Evolutionary conservation across 495 filamentous ascomycete species (phyloP), one percentile per base, ranked within the genome.

Genomic region (Aspergillus heteromorphus): DNA sequence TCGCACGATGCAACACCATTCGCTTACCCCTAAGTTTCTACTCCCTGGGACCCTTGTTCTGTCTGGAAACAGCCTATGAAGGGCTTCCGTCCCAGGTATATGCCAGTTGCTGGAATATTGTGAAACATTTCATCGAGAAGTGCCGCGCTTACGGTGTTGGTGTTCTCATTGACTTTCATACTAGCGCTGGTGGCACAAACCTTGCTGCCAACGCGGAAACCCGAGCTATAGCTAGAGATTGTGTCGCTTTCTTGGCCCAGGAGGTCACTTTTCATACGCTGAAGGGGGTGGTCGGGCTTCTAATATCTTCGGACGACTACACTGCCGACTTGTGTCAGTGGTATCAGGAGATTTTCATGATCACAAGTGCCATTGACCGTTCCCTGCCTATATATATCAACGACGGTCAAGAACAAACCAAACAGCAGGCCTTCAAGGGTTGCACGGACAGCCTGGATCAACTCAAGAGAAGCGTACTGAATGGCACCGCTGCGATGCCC

Each of bases 11-110:
- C 55, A 83, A 78, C 6, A 71, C 72, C n/a, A 67, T 83, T 47
- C 74, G 80, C 14, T 63, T 85, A 1, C 80, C 82, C 3, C 72
- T 85, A 29, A 80, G 80, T 6, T 81, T 76, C 60, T 83, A 73
- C 54, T 79, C 74, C 3, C 71, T 83, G 11, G 77, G 75, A 0
- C 70, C 72, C 0, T 43, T 59, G 14, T 83, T 73, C 59, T 74
- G 69, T 54, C 27, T 62, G 6, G 69, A 66, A n/a, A 83, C 79
- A 1, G 64, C 71, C 9, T 84, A 83, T 56, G 71, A 71, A 23
- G 65, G 62, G 1, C 51, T 63, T 0, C 62, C 69, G 10, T 53
- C 65, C 1, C 38, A 57, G 20, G 73, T 83, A 7, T 84, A 83
- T 59, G 34, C 45, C 40, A 67, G 72, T 50, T 79, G 79, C 17